A percentile compares a stretch with the other conserved stretches of the same genome.
Evolutionary conservation across 805 yeast species (phyloP).

Genomic region (Saccharomycopsis oosterbeekiorum): DNA sequence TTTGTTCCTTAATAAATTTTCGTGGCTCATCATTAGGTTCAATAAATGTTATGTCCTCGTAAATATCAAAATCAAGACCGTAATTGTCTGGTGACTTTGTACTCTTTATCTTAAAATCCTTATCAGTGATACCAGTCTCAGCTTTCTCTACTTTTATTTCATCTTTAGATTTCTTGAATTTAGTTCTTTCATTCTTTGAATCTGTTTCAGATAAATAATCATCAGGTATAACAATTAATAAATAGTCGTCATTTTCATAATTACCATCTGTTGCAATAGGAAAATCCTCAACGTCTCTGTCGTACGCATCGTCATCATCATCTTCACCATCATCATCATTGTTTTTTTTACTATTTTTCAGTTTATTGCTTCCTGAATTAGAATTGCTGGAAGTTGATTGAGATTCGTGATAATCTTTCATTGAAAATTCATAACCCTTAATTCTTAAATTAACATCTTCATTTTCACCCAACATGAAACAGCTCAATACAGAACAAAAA

Average conservation of each 20-base stretch:
- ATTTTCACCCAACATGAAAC: slow-evolving; percentile 38
- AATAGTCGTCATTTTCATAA: slow-evolving; percentile 15
- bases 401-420: slow-evolving; percentile 1
- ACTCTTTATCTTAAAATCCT: slow-evolving; percentile 20
- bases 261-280: slow-evolving; percentile 13
- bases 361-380: slow-evolving; percentile 19
- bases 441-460: slow-evolving; percentile 24
- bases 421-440: slow-evolving; percentile 23
- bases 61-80: slow-evolving; percentile 19
- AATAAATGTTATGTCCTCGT: slow-evolving; percentile 18
- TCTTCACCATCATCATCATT: slow-evolving; percentile 19
- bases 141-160: slow-evolving; percentile 20
- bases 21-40: slow-evolving; percentile 19
- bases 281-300: not conserved
- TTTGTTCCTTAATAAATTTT: slow-evolving; percentile 17
- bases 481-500: slow-evolving; percentile 54
- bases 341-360: slow-evolving; percentile 20
- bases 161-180: slow-evolving; percentile 10
- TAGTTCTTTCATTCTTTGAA: slow-evolving; percentile 16
- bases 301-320: not conserved
- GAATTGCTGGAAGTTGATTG: slow-evolving; percentile 15
- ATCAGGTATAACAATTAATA: slow-evolving; percentile 15
- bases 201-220: slow-evolving; percentile 5
- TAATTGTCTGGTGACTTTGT: slow-evolving; percentile 14
- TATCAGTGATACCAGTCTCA: slow-evolving; percentile 20